Evolutionary conservation across 2,329 filamentous ascomycete species (phyloP).

Genomic region (Fusarium compactum): DNA sequence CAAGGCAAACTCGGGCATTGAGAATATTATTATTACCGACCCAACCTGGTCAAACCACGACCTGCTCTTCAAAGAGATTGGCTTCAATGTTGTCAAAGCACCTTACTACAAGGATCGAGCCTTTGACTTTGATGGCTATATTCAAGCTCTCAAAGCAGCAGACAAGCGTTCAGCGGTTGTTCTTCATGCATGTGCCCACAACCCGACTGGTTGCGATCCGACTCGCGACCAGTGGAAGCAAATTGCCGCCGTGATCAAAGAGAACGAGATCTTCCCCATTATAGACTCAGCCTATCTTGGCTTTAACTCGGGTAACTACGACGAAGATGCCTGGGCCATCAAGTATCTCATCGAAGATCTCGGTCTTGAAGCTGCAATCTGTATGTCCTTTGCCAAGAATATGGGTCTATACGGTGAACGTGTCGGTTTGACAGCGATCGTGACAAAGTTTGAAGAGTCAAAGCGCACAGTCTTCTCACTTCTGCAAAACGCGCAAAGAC

Average conservation of each 20-base stretch:
- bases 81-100: conserved; percentile 48
- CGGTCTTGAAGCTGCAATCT: conserved; percentile 64
- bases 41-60: conserved; percentile 59
- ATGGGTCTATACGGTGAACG: conserved; percentile 61
- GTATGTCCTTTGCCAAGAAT: conserved; percentile 72
- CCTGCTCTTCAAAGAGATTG: conserved; percentile 51
- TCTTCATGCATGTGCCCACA: conserved; percentile 59
- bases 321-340: conserved; percentile 44
- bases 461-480: conserved; percentile 46
- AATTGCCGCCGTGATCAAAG: conserved; percentile 29
- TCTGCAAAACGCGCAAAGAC: conserved; percentile 50
- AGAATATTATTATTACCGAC: conserved; percentile 53
- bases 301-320: conserved; percentile 42
- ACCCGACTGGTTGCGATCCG: conserved; percentile 58
- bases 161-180: conserved; percentile 47
- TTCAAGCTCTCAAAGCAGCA: conserved; percentile 46
- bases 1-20: conserved; percentile 42
- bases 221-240: conserved; percentile 41
- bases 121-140: conserved; percentile 51
- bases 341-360: conserved; percentile 47
- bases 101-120: conserved; percentile 53
- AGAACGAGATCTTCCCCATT: conserved; percentile 35
- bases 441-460: conserved; percentile 34
- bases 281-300: conserved; percentile 43
- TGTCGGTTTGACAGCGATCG: conserved; percentile 49